These are phyloP conservation scores for Penicillium robsamsonii DNA, from an alignment of 495 filamentous ascomycete species.

Conservation along the genomic window DNA sequence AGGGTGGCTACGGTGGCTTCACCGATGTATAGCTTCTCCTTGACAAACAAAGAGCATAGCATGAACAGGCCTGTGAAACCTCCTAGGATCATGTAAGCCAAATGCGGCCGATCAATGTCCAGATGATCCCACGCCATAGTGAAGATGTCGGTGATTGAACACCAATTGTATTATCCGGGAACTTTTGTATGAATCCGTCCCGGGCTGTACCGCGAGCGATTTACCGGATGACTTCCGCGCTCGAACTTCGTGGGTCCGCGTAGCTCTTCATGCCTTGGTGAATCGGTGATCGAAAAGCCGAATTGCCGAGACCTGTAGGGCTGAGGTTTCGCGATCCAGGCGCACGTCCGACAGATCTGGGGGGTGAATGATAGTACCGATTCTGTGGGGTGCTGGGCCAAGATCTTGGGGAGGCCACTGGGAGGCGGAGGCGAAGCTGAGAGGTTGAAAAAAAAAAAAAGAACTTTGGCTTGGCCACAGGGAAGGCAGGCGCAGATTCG, in stretches of 20 bases:
- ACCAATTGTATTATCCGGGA: conserved; percentile 2
- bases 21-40: conserved; percentile 97
- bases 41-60: conserved; percentile 95
- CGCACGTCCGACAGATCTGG: neutral
- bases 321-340: conserved; percentile 11
- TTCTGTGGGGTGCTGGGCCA: conserved; percentile 11
- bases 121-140: conserved; percentile 93
- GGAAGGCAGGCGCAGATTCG: neutral
- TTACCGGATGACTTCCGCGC: conserved; percentile 30
- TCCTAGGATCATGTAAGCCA: conserved; percentile 98
- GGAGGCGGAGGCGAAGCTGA: conserved; percentile 5
- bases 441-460: neutral
- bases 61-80: conserved; percentile 98
- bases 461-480: conserved; percentile 3
- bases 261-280: conserved; percentile 35
- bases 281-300: conserved; percentile 6
- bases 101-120: conserved; percentile 87
- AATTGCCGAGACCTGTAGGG: conserved; percentile 21
- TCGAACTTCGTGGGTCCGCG: conserved; percentile 17
- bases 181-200: conserved; percentile 6
- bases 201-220: conserved; percentile 12
- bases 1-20: conserved; percentile 97
- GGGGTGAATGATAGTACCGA: neutral
- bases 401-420: conserved; percentile 8
- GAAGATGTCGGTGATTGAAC: conserved; percentile 9